Evolutionary conservation across 2,329 filamentous ascomycete species (phyloP).

Genomic region (Alternaria tenuissima): DNA sequence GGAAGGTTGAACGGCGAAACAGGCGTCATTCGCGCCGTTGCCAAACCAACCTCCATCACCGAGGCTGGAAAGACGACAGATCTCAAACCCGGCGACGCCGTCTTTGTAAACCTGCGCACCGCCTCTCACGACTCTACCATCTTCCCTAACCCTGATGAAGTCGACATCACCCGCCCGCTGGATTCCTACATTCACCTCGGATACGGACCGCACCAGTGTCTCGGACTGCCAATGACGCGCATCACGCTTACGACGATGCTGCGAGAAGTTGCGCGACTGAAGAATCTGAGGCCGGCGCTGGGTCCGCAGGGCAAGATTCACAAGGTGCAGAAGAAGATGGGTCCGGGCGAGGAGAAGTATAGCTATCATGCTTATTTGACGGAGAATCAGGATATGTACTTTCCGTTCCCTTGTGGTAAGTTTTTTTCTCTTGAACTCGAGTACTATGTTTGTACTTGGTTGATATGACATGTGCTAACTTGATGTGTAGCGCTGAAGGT

Average conservation of each 20-base stretch:
- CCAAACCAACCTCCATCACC: conserved; percentile 42
- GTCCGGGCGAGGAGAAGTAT: conserved; percentile 37
- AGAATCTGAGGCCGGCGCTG: conserved; percentile 49
- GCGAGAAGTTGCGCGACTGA: conserved; percentile 53
- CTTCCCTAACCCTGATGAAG: conserved; percentile 54
- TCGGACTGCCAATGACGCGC: conserved; percentile 55
- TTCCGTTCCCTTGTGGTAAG: conserved; percentile 59
- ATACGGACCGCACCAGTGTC: conserved; percentile 54
- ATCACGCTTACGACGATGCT: conserved; percentile 58
- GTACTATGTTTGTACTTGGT: too few species aligned
- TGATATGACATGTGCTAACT: conserved; percentile 13
- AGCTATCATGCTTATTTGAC: conserved; percentile 57
- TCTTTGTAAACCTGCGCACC: conserved; percentile 56
- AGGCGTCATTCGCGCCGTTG: conserved; percentile 51
- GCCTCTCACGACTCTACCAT: conserved; percentile 51
- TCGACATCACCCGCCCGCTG: conserved; percentile 51
- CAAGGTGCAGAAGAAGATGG: conserved; percentile 51
- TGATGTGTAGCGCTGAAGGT: conserved; percentile 36
- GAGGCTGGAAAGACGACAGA: conserved; percentile 41
- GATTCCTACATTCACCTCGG: conserved; percentile 57
- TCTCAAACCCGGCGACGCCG: conserved; percentile 49
- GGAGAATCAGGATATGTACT: conserved; percentile 58
- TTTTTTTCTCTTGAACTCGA: not conserved
- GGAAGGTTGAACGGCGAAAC: conserved; percentile 56
- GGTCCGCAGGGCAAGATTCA: conserved; percentile 53